Percentiles rank a stretch among this genome's conserved stretches.
phyloP scores from a whole-genome alignment of 2,329 filamentous ascomycete species.

The Cladosporium sp. region DNA sequence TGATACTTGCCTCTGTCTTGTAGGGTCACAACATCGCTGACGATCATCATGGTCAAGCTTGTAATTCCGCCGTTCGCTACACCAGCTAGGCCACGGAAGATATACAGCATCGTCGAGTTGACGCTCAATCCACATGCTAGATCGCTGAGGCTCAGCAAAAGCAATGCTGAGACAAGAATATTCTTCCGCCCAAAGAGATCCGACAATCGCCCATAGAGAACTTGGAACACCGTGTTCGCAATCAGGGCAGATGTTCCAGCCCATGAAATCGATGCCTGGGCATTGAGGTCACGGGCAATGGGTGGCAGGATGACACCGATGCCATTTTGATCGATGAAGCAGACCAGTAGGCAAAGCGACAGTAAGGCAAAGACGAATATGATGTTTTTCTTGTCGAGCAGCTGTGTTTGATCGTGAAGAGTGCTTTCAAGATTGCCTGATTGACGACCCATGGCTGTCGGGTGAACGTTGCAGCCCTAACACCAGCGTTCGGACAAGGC shows the following conservation, averaged over 20 bases:
- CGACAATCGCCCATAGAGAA: slow-evolving; percentile 50
- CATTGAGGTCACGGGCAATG: slow-evolving; percentile 33
- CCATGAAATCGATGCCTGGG: slow-evolving; percentile 50
- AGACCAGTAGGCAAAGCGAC: slow-evolving; percentile 48
- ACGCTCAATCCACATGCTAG: slow-evolving; percentile 53
- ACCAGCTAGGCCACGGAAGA: slow-evolving; percentile 55
- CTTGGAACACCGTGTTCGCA: slow-evolving; percentile 57
- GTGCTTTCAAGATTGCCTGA: slow-evolving; percentile 31
- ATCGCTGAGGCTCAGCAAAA: slow-evolving; percentile 50
- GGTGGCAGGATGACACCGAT: slow-evolving; percentile 39
- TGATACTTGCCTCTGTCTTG: slow-evolving; percentile 51
- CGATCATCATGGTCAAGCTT: slow-evolving; percentile 56
- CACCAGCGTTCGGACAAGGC: neutral
- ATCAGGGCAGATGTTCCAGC: slow-evolving; percentile 49
- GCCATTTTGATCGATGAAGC: slow-evolving; percentile 53
- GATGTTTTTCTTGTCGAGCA: slow-evolving; percentile 47
- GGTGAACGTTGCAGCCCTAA: neutral
- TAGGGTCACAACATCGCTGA: slow-evolving; percentile 54
- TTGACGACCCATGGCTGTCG: slow-evolving; percentile 3
- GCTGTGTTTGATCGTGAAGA: slow-evolving; percentile 52
- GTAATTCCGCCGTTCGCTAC: slow-evolving; percentile 57
- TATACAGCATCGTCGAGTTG: slow-evolving; percentile 53
- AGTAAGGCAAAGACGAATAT: slow-evolving; percentile 48
- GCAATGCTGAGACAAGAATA: slow-evolving; percentile 49
- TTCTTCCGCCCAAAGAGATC: slow-evolving; percentile 45